A percentile compares a stretch with the other conserved stretches of the same genome.
These are phyloP conservation scores for Aspergillus caelatus DNA, from an alignment of 2,329 filamentous ascomycete species.

Conservation along the genomic window DNA sequence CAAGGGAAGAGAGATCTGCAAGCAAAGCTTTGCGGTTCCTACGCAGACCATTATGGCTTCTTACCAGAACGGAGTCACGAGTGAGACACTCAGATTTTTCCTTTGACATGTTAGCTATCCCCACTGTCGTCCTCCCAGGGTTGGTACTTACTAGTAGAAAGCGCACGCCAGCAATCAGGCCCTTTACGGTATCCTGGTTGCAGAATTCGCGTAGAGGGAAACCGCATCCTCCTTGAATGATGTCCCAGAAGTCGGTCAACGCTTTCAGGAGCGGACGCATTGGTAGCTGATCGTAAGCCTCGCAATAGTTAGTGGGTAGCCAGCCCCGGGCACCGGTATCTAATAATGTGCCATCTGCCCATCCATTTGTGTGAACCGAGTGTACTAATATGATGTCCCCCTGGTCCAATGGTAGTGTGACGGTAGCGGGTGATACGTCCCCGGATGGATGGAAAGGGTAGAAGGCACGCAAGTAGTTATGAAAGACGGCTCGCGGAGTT, in stretches of 20 bases:
- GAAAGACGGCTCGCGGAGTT: slow-evolving; percentile 68
- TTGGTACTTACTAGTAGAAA: slow-evolving; percentile 74
- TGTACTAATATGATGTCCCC: slow-evolving; percentile 94
- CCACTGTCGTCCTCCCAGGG: neutral
- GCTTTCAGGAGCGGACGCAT: slow-evolving; percentile 85
- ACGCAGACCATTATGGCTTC: slow-evolving; percentile 74
- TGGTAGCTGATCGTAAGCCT: slow-evolving; percentile 85
- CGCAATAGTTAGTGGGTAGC: slow-evolving; percentile 98
- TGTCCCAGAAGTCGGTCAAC: slow-evolving; percentile 88
- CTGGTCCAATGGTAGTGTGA: slow-evolving; percentile 84
- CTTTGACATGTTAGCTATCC: slow-evolving; percentile 49
- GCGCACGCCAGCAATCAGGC: slow-evolving; percentile 89
- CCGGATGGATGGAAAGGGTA: slow-evolving; percentile 86
- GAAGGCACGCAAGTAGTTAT: slow-evolving; percentile 93
- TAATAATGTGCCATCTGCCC: slow-evolving; percentile 93
- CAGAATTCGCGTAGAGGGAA: slow-evolving; percentile 78
- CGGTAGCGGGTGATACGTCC: slow-evolving; percentile 77
- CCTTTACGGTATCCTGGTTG: slow-evolving; percentile 92
- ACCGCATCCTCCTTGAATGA: slow-evolving; percentile 75
- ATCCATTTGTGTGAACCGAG: slow-evolving; percentile 96
- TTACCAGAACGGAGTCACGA: slow-evolving; percentile 74
- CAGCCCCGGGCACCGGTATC: slow-evolving; percentile 86
- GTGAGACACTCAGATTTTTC: slow-evolving; percentile 88
- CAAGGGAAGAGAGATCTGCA: slow-evolving; percentile 84
- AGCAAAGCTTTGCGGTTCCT: slow-evolving; percentile 83